Percentiles rank a stretch among this genome's conserved stretches.
phyloP scores from a whole-genome alignment of 306 rosid genomes.

The Citrullus amarus region DNA sequence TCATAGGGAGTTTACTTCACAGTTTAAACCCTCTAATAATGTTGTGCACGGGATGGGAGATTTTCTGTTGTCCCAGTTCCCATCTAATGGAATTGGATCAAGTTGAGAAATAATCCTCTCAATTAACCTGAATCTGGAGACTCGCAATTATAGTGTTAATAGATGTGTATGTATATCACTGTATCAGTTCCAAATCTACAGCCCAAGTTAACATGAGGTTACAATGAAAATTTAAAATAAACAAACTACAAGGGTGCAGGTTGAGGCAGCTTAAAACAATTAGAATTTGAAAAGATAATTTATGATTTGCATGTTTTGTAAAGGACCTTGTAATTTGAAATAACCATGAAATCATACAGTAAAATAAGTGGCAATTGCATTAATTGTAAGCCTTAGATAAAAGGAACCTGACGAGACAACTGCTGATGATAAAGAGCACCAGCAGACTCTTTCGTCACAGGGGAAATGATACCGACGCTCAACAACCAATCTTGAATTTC shows the following conservation, averaged over 20 bases:
- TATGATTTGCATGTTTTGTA: neutral
- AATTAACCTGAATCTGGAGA: neutral
- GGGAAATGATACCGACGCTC: conserved; percentile 90
- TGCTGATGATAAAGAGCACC: conserved; percentile 96
- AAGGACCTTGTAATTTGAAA: neutral
- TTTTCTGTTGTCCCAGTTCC: neutral
- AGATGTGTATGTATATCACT: neutral
- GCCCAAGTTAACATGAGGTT: neutral
- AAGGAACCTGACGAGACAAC: conserved; percentile 77
- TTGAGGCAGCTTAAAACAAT: neutral
- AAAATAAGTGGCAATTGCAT: neutral
- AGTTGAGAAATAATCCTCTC: neutral
- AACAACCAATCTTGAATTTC: conserved; percentile 93
- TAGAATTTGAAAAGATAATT: neutral
- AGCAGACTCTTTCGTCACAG: conserved; percentile 96
- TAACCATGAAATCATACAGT: neutral
- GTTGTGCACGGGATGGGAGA: neutral
- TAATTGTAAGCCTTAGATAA: neutral
- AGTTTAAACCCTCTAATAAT: neutral
- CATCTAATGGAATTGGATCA: neutral
- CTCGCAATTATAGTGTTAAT: neutral
- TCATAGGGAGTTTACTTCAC: neutral
- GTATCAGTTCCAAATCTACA: neutral
- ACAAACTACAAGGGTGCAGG: neutral
- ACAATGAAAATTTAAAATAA: neutral